phyloP scores from a whole-genome alignment of 2,329 filamentous ascomycete genomes.

The Nemania sp. region DNA sequence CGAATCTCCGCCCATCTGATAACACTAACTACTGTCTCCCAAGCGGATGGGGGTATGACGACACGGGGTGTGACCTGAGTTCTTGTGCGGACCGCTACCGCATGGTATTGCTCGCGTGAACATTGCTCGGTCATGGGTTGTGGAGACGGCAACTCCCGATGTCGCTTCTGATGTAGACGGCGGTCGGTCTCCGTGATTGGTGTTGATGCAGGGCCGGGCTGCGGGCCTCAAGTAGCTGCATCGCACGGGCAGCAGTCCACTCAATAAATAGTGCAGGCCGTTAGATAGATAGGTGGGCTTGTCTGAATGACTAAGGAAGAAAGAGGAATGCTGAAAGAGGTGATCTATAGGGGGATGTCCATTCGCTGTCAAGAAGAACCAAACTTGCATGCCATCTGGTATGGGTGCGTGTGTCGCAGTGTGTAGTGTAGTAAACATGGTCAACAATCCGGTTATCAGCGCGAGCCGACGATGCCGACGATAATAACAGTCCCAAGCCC shows the following conservation, averaged over 20 bases:
- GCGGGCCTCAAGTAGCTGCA: too few species aligned
- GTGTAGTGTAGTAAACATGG: not conserved
- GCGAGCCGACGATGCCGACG: not conserved
- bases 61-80: too few species aligned
- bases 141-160: too few species aligned
- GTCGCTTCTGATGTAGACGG: not conserved
- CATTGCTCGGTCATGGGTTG: too few species aligned
- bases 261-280: not conserved
- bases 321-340: not conserved
- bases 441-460: not conserved
- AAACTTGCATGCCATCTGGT: constrained; percentile 4
- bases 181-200: not conserved
- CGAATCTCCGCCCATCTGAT: too few species aligned
- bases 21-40: too few species aligned
- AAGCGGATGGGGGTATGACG: too few species aligned
- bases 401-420: not conserved
- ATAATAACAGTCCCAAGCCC: not conserved
- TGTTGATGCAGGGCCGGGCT: not conserved
- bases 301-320: not conserved
- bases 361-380: constrained; percentile 3
- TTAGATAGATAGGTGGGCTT: not conserved
- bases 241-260: too few species aligned
- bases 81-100: too few species aligned
- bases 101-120: too few species aligned
- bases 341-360: not conserved